A percentile compares a stretch with the other conserved stretches of the same genome.
phyloP scores from a whole-genome alignment of 2,329 filamentous ascomycete species.

The Fusarium goolgardi region DNA sequence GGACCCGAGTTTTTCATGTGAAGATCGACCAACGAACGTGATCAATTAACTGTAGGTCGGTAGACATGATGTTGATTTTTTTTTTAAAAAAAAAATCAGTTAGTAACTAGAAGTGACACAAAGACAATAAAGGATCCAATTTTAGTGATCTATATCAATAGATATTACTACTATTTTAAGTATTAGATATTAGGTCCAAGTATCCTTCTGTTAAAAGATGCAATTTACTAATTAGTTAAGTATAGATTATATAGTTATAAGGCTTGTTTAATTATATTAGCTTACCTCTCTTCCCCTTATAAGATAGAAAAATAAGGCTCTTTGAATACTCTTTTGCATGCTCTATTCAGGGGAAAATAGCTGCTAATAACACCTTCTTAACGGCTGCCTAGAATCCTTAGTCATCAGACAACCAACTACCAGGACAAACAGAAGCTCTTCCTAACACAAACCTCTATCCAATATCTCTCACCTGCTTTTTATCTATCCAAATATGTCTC shows the following conservation, averaged over 20 bases:
- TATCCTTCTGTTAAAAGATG: no score
- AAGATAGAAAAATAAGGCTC: no score
- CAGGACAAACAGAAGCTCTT: background rate
- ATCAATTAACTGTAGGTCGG: background rate
- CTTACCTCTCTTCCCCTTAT: no score
- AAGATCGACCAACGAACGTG: background rate
- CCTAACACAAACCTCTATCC: background rate
- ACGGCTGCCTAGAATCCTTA: background rate
- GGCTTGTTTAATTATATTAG: no score
- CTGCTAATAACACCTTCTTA: no score
- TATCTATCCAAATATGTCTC: background rate
- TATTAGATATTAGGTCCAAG: background rate
- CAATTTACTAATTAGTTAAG: no score
- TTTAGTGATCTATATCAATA: background rate
- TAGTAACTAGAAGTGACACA: no score
- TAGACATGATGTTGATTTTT: background rate
- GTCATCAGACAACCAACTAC: background rate
- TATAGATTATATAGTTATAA: no score
- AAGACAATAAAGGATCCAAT: background rate
- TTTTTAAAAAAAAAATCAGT: background rate
- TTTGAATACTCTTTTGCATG: no score
- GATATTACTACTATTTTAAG: background rate
- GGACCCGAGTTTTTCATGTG: conserved; percentile 27
- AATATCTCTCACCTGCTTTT: background rate
- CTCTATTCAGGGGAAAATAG: no score